Conservation (phyloP, 2,329 filamentous ascomycete genomes). For the Stemphylium vesicarium region DNA sequence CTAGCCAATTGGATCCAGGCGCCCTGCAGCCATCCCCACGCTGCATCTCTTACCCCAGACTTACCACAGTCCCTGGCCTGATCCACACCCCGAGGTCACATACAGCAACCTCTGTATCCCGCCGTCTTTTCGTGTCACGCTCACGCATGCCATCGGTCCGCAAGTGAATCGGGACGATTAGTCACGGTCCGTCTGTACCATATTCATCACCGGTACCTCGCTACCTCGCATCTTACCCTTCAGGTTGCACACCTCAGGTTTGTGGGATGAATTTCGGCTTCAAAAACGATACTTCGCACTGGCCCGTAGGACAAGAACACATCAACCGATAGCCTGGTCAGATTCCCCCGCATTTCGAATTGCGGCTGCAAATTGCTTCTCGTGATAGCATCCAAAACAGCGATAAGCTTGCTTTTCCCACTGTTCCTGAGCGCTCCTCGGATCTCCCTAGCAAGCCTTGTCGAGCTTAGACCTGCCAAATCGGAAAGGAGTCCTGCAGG, state of each 20-base stretch:
- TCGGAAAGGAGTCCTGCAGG: slow-evolving; percentile 35
- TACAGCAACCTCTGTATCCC: slow-evolving; percentile 20
- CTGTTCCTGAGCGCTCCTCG: slow-evolving; percentile 25
- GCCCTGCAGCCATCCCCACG: slow-evolving; percentile 33
- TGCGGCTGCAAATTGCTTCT: slow-evolving; percentile 36
- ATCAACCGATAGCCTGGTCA: slow-evolving; percentile 47
- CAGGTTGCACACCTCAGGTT: slow-evolving; percentile 1
- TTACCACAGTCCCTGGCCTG: slow-evolving; percentile 20
- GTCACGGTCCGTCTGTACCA: slow-evolving; percentile 13
- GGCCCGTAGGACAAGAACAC: slow-evolving; percentile 55
- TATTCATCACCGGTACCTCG: slow-evolving; percentile 12
- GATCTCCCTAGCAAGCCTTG: slow-evolving; percentile 37
- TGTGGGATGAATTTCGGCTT: slow-evolving; percentile 51
- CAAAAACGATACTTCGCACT: slow-evolving; percentile 51
- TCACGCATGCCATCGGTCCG: slow-evolving; percentile 19
- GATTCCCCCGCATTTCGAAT: slow-evolving; percentile 30
- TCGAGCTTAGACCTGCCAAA: slow-evolving; percentile 27
- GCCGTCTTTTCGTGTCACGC: slow-evolving; percentile 28
- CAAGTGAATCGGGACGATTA: slow-evolving; percentile 18
- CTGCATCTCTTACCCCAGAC: slow-evolving; percentile 40
- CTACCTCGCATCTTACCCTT: background rate
- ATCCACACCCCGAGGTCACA: slow-evolving; percentile 20
- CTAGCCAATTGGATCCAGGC: slow-evolving; percentile 37
- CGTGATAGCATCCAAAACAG: slow-evolving; percentile 14
- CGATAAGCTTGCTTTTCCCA: slow-evolving; percentile 40